A percentile compares a stretch with the other conserved stretches of the same genome.
Conservation (phyloP, 108 stramenopile genomes). For the Cyclotella kingstonii region DNA sequence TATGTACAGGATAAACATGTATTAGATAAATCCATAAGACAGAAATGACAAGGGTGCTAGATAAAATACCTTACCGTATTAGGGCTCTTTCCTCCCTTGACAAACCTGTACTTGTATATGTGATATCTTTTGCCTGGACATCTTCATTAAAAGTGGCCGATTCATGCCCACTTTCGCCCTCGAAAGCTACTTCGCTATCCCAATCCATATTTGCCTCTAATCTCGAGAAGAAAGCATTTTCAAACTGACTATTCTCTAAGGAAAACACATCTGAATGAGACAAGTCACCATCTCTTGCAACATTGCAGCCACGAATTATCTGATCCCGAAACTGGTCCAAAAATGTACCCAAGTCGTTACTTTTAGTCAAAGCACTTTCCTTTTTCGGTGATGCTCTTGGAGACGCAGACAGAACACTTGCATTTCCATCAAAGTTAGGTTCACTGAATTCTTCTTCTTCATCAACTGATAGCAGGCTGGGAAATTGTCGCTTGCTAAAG, state of each 20-base stretch:
- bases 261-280: constrained; percentile 7
- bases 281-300: constrained; percentile 5
- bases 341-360: constrained; percentile 14
- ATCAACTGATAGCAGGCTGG: constrained; percentile 20
- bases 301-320: constrained; percentile 8
- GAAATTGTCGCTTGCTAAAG: constrained; percentile 12
- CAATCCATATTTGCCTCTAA: background rate
- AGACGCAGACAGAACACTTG: background rate
- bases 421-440: background rate
- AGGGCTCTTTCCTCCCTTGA: constrained; percentile 7
- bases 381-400: background rate
- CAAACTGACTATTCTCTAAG: constrained; percentile 6
- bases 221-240: background rate
- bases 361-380: background rate
- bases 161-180: background rate
- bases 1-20: background rate
- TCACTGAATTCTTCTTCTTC: constrained; percentile 24
- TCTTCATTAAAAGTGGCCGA: background rate
- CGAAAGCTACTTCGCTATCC: background rate
- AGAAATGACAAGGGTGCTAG: too few relatives aligned
- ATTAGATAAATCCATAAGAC: background rate
- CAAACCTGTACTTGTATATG: background rate
- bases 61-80: constrained; percentile 9
- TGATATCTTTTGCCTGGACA: background rate
- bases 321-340: constrained; percentile 10